phyloP scores from a whole-genome alignment of 805 yeast species.

The Starmerella sp. region DNA sequence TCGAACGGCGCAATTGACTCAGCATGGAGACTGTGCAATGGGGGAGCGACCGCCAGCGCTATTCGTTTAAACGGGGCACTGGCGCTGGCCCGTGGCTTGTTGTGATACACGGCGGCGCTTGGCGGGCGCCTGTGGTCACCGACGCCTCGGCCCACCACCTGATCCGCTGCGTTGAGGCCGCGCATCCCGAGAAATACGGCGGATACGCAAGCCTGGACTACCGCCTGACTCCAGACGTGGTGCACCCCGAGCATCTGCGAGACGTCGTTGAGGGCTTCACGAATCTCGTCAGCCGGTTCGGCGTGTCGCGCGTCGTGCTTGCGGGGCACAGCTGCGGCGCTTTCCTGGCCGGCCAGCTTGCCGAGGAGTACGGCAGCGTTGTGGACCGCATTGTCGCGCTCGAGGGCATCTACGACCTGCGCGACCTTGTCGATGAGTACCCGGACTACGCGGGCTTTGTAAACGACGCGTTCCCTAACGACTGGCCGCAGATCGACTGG shows the following conservation, averaged over 20 bases:
- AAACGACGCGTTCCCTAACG: constrained; percentile 42
- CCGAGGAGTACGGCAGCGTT: neutral
- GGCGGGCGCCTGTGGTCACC: constrained; percentile 64
- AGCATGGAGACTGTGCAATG: constrained; percentile 2
- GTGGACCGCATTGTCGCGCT: constrained; percentile 24
- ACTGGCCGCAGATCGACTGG: constrained; percentile 24
- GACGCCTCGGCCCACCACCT: constrained; percentile 41
- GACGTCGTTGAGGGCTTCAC: constrained; percentile 44
- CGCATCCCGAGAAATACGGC: constrained; percentile 24
- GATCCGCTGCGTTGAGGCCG: constrained; percentile 1
- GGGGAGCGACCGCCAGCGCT: constrained; percentile 7
- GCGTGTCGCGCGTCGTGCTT: constrained; percentile 28
- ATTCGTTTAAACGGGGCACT: neutral
- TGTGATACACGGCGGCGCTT: constrained; percentile 80
- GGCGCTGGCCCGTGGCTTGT: constrained; percentile 30
- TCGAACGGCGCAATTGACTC: neutral
- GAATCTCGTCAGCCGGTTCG: constrained; percentile 19
- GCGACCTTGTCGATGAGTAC: constrained; percentile 45
- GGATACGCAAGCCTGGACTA: constrained; percentile 44
- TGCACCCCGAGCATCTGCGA: constrained; percentile 49
- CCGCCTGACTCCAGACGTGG: constrained; percentile 49
- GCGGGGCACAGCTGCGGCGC: constrained; percentile 82
- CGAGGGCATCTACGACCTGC: constrained; percentile 62
- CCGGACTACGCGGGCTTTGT: constrained; percentile 50
- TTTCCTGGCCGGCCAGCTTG: constrained; percentile 43